Conservation (phyloP, 441 rosid genomes). For the Bocquillonia castaneifolia region DNA sequence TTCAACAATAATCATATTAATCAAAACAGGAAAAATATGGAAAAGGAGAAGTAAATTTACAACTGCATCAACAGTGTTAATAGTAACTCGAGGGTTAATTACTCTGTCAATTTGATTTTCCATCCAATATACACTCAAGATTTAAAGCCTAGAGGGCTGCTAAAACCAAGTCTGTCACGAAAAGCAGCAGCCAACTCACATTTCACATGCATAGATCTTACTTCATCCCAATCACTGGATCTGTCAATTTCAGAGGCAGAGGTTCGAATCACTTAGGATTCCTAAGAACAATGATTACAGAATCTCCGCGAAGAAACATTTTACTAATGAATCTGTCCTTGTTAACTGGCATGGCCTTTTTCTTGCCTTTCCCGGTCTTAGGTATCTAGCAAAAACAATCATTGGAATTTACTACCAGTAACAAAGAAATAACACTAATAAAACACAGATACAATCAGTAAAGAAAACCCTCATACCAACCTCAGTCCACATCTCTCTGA, state of each 20-base stretch:
- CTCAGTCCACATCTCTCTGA: conserved; percentile 99
- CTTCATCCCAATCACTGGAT: not conserved
- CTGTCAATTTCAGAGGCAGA: not conserved
- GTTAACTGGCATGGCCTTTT: conserved; percentile 86
- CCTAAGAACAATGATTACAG: conserved; percentile 88
- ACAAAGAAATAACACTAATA: not conserved
- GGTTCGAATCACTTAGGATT: conserved; percentile 59
- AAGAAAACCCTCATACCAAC: conserved; percentile 24
- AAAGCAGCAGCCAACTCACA: not conserved
- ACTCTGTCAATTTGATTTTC: too few relatives aligned
- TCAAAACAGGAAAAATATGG: too few relatives aligned
- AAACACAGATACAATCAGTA: not conserved
- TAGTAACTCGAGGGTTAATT: too few relatives aligned
- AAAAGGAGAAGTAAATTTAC: too few relatives aligned
- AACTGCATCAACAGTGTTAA: too few relatives aligned
- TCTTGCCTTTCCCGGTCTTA: conserved; percentile 94
- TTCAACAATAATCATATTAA: too few relatives aligned
- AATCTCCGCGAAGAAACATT: conserved; percentile 96
- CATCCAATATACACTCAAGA: too few relatives aligned
- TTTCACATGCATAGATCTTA: not conserved
- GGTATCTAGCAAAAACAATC: conserved; percentile 49
- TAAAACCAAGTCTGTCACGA: not conserved
- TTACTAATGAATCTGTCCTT: conserved; percentile 89
- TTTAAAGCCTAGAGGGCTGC: not conserved
- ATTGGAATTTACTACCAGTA: not conserved